phyloP scores from a whole-genome alignment of 2,329 filamentous ascomycete species.

The Curvularia lunata region DNA sequence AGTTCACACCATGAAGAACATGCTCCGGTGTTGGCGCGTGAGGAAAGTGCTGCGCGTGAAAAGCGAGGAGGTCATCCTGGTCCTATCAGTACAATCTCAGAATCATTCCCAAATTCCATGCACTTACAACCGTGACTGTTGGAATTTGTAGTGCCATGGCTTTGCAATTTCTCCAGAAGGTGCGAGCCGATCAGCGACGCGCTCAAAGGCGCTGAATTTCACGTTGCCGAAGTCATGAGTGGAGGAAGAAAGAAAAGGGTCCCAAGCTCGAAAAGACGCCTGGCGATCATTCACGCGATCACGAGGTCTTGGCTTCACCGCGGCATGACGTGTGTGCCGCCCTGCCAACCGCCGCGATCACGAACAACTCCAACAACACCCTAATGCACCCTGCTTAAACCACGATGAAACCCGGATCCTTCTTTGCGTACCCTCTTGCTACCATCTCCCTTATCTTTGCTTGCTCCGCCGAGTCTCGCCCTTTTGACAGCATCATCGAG shows the following conservation, averaged over 20 bases:
- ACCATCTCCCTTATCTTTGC: constrained; percentile 41
- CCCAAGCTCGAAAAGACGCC: constrained; percentile 14
- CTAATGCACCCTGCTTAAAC: constrained; percentile 13
- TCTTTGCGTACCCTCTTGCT: constrained; percentile 37
- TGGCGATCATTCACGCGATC: constrained; percentile 38
- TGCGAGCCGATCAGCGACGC: constrained; percentile 9
- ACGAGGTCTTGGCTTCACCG: constrained; percentile 43
- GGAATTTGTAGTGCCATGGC: constrained; percentile 38
- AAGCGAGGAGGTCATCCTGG: constrained; percentile 53
- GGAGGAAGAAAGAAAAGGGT: constrained; percentile 11
- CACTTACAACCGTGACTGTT: constrained; percentile 42
- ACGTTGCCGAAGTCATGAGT: constrained; percentile 24
- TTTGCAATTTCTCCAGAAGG: background rate
- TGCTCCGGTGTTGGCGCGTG: constrained; percentile 44
- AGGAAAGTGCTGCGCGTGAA: constrained; percentile 54
- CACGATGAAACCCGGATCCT: constrained; percentile 37
- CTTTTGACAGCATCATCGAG: constrained; percentile 39
- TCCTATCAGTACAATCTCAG: constrained; percentile 19
- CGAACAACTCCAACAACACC: constrained; percentile 18
- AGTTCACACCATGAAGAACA: constrained; percentile 39
- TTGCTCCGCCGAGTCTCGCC: constrained; percentile 41
- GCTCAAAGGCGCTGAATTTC: constrained; percentile 25
- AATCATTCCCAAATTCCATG: constrained; percentile 3
- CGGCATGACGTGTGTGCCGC: constrained; percentile 43
- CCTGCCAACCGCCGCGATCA: constrained; percentile 24